These are phyloP conservation scores for Microdochium nivale DNA, from an alignment of 2,329 filamentous ascomycete genomes.

Conservation along the genomic window DNA sequence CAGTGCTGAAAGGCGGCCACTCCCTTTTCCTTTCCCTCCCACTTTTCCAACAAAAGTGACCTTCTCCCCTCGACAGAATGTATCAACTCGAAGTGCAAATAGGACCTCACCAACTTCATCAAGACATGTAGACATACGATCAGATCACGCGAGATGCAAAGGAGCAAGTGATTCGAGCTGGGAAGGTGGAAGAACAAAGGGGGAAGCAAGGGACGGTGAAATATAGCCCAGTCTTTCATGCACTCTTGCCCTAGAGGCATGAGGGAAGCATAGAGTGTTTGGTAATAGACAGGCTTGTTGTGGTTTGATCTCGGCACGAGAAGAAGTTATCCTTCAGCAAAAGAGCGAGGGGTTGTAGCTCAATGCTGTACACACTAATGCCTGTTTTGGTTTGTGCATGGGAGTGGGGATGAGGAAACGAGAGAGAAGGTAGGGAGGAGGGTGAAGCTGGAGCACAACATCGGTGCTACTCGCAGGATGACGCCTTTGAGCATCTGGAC, in stretches of 20 bases:
- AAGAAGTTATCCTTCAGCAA: slow-evolving; percentile 37
- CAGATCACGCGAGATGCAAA: no score
- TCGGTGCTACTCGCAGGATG: not conserved
- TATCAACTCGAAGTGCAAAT: no score
- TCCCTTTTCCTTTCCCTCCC: no score
- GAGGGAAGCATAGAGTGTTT: slow-evolving; percentile 48
- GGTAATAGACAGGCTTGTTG: slow-evolving; percentile 45
- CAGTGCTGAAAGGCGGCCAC: no score
- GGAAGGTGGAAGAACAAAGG: not conserved
- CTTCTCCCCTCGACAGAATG: no score
- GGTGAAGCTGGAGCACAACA: not conserved
- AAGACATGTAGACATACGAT: no score
- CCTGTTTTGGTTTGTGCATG: slow-evolving; percentile 13
- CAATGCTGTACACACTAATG: slow-evolving; percentile 45
- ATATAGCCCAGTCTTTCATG: slow-evolving; percentile 56
- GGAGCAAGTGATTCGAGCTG: not conserved
- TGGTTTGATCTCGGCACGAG: slow-evolving; percentile 37
- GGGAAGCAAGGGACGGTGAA: not conserved
- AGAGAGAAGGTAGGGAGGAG: not conserved
- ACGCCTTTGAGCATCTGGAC: not conserved
- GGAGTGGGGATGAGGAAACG: not conserved
- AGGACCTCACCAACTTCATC: no score
- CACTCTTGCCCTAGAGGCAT: slow-evolving; percentile 33
- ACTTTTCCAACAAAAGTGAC: no score
- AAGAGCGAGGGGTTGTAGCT: slow-evolving; percentile 28